Base-by-base conservation (phyloP, 306 rosid species). In the Vigna trinervia region DNA sequence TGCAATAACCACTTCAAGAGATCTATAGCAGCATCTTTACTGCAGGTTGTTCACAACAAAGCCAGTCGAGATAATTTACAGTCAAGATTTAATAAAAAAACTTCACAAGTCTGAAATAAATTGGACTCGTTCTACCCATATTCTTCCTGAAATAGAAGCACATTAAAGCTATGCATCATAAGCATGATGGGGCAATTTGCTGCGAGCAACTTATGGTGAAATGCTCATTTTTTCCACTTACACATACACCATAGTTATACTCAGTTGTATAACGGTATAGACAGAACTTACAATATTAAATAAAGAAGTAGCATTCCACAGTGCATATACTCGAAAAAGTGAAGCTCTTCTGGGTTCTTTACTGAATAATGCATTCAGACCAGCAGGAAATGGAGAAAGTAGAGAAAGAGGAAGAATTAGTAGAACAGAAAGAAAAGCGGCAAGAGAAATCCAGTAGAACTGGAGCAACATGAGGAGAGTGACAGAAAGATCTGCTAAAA, bases 381-480 rank as follows among this genome's bases (percentile, higher is more conserved):
- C 97, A n/a, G 99, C 99, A 5, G 94, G 99, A 80, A 95, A 90
- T 46, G 97, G 97, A 70, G 92, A 95, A 76, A 95, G 92, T 43
- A 95, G 86, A 41, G 97, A 95, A 38, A 95, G 86, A 45, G 99
- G 99, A 82, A 95, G 97, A 67, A 95, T 84, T 58, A 95, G 92
- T 86, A 95, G 84, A 81, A 92, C 89, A 60, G 86, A 87, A 75
- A 95, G 98, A 86, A 95, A 95, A 71, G 91, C 97, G 57, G 93
- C 97, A 62, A 95, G 88, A 72, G 98, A 90, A 62, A 95, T 88
- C 98, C 98, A 95, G 82, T 95, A 95, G 83, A 92, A 95, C 81
- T 95, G 97, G 78, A 95, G 93, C 90, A 95, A 80, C 88, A 90
- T 84, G 77, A 95, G 98, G 74, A 95, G 88, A 72, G 97, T 90